These are phyloP conservation scores for Liquidambar formosana DNA, from an alignment of 164 flowering plant genomes.

Conservation along the genomic window DNA sequence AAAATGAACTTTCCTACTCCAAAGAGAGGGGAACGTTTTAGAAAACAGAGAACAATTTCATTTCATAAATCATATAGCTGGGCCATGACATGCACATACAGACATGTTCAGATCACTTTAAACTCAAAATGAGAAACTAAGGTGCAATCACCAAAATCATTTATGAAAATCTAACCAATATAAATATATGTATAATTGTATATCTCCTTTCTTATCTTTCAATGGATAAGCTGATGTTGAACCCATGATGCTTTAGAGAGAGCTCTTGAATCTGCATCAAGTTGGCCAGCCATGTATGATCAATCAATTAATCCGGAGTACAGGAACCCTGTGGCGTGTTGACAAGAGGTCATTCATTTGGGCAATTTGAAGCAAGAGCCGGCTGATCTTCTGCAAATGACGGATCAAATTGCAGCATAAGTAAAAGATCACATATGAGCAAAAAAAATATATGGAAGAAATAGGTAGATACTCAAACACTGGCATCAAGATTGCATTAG, in stretches of 20 bases:
- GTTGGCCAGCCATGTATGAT: neutral
- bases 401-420: neutral
- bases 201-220: neutral
- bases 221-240: neutral
- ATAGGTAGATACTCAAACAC: neutral
- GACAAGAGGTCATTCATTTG: conserved; percentile 23
- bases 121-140: too few relatives aligned
- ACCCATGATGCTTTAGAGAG: neutral
- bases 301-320: conserved; percentile 20
- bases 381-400: conserved; percentile 22
- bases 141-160: neutral
- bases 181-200: neutral
- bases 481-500: neutral
- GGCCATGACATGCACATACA: too few relatives aligned
- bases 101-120: too few relatives aligned
- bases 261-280: neutral
- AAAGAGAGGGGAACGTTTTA: too few relatives aligned
- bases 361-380: conserved; percentile 27
- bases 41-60: too few relatives aligned
- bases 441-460: neutral
- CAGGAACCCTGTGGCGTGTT: conserved; percentile 28
- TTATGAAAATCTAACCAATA: neutral
- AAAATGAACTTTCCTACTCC: too few relatives aligned
- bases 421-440: neutral
- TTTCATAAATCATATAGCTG: too few relatives aligned